Evolutionary conservation across 768 basidiomycete species (phyloP), one percentile per base, ranked within the genome.

Genomic region (Suillus decipiens): DNA sequence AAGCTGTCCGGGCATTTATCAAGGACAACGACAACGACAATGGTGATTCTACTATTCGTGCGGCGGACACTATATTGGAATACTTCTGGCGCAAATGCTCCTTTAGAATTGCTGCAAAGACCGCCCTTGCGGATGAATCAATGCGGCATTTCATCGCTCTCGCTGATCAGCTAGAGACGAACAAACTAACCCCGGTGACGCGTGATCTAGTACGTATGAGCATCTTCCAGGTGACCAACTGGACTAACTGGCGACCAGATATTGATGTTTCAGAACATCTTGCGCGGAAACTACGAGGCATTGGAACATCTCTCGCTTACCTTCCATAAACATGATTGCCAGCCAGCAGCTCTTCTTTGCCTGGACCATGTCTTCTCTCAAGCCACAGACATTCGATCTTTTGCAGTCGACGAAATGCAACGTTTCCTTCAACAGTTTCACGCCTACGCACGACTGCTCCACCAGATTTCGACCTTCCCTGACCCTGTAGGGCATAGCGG

Each of bases 1-100:
- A 83, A 14, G 88, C 86, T 0, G 81, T 87, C 11, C 72, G 69
- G 14, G 69, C 83, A 2, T 72, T 86, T 48, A 66, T 86, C 4
- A 69, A 73, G 45, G 79, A 82, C 37, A 66, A 31, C 6, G 58
- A 51, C 0, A 75, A 73, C 15, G 54, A 47, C 3, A 33, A 70
- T n/a, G n/a, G n/a, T n/a, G n/a, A n/a, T 0, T 80, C 80, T 1
- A 65, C 70, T 15, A 65, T 61, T 24, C 73, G 69, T 48, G 87
- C 81, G 1, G 70, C 67, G 19, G 60, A 73, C 24, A 82, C 77
- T 45, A 70, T 84, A 15, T 68, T 83, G 17, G 76, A 79, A 34
- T 77, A 72, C 1, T 69, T 86, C 17, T 87, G 86, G 86, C 68
- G 67, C 8, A 69, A 71, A 12, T 68, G 80, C 19, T 80, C 84